Base-by-base conservation (phyloP, 106 monocot species). In the Acorus calamus region DNA sequence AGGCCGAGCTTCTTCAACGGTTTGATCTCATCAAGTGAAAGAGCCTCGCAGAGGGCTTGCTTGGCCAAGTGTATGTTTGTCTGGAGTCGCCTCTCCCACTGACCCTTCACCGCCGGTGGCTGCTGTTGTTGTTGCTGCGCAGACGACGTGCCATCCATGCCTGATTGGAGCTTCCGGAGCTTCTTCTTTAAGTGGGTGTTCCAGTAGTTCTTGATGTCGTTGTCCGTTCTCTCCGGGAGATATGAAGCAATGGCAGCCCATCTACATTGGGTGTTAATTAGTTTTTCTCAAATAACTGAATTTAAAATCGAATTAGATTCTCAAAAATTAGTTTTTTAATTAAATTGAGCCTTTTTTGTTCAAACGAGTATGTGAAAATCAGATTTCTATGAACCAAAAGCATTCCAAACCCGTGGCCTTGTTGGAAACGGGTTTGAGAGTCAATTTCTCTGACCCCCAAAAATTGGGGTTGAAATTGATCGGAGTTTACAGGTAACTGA, bases 221-320 rank as follows among this genome's bases (percentile, higher is more conserved):
- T 79, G 64, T 79, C 79, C 2, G 79, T 79, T 53, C 79, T 68
- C 8, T 79, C 69, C 4, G 79, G 79, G 46, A 79, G 73, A 51
- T 79, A 79, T 7, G 79, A 69, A 48, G 79, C 79, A 47, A 79
- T 79, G n/a, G 79, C 73, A 42, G 79, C 73, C 79, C 79, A 79
- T 58, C 78, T 72, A 50, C 44, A 60, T 56, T 48, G 0, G 28
- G 28, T 28, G 28, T 0, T 28, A 28, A 28, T 28, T 28, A 28
- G 28, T 28, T 28, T 28, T 28, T 28, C 1, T 28, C 28, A 28
- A 28, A 28, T n/a, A 28, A 28, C 28, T 28, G 28, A 28, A 1
- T 28, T 28, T 28, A 28, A 28, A 28, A 0, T 28, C 28, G 28
- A 28, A 28, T 28, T 28, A 28, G 28, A 28, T 28, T 28, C 1